Conservation (phyloP, 2,329 filamentous ascomycete genomes). For the Nemania sp. region DNA sequence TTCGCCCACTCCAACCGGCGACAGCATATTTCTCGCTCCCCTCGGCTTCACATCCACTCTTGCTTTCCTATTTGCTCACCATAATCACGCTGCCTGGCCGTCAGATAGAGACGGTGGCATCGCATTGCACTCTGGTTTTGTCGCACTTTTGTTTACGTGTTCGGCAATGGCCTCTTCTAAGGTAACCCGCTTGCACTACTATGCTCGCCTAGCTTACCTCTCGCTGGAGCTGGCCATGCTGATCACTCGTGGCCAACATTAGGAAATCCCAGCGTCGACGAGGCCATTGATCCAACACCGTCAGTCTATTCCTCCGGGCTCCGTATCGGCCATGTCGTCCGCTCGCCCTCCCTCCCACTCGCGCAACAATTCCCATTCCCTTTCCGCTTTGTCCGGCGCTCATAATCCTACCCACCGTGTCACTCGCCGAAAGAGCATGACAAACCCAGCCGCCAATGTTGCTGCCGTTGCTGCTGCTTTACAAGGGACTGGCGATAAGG, state of each 20-base stretch:
- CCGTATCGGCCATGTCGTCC: constrained; percentile 60
- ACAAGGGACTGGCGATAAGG: constrained; percentile 65
- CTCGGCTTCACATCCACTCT: constrained; percentile 32
- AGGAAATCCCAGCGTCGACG: constrained; percentile 68
- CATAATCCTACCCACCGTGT: constrained; percentile 84
- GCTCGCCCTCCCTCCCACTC: constrained; percentile 63
- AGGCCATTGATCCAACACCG: constrained; percentile 69
- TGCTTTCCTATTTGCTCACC: constrained; percentile 23
- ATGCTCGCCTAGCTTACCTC: constrained; percentile 31
- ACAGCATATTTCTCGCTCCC: constrained; percentile 31
- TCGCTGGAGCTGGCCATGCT: constrained; percentile 41
- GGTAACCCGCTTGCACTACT: constrained; percentile 46
- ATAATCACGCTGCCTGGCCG: constrained; percentile 15
- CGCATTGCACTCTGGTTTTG: constrained; percentile 29
- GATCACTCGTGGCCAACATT: constrained; percentile 39
- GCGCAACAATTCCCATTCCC: constrained; percentile 76
- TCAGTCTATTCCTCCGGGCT: constrained; percentile 60
- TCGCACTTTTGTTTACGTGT: constrained; percentile 35
- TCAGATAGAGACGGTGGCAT: constrained; percentile 15
- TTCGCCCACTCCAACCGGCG: constrained; percentile 32
- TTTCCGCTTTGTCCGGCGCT: constrained; percentile 76
- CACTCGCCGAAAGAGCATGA: constrained; percentile 91
- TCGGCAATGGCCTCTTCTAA: constrained; percentile 65
- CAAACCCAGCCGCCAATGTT: constrained; percentile 71
- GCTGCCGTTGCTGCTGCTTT: constrained; percentile 75